phyloP scores from a whole-genome alignment of 2,329 filamentous ascomycete species.

The Xylaria hypoxylon region DNA sequence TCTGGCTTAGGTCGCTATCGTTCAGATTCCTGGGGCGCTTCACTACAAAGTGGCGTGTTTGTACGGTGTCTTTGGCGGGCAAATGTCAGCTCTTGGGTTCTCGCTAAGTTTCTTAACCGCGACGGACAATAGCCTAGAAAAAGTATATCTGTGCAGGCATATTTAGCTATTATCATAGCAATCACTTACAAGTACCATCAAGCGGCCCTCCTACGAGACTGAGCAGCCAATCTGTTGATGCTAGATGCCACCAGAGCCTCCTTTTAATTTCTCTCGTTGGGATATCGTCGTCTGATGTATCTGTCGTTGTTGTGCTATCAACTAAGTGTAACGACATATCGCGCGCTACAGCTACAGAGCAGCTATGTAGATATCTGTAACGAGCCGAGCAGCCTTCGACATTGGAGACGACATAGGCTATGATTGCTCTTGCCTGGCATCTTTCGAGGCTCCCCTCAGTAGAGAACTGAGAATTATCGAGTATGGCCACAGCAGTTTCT shows the following conservation, averaged over 20 bases:
- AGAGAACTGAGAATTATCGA: conserved; percentile 51
- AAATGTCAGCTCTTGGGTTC: conserved; percentile 45
- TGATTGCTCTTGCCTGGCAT: conserved; percentile 54
- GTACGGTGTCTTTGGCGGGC: conserved; percentile 53
- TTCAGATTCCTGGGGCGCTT: conserved; percentile 55
- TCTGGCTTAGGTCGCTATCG: conserved; percentile 52
- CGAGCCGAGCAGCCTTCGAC: conserved; percentile 53
- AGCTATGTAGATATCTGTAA: conserved; percentile 49
- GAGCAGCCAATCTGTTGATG: conserved; percentile 55
- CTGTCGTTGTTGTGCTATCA: conserved; percentile 50
- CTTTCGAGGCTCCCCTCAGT: conserved; percentile 50
- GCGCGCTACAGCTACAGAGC: conserved; percentile 48
- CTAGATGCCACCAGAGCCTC: conserved; percentile 60
- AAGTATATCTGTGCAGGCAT: background rate
- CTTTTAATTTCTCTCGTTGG: conserved; percentile 54
- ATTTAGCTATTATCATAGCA: background rate
- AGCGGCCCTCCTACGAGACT: conserved; percentile 37
- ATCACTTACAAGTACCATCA: conserved; percentile 37
- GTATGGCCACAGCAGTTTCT: conserved; percentile 52
- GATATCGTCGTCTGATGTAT: conserved; percentile 43
- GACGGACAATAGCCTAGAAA: background rate
- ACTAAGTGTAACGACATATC: conserved; percentile 56
- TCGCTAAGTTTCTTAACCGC: background rate
- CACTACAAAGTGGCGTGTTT: conserved; percentile 56
- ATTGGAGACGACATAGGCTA: conserved; percentile 55